Evolutionary conservation across 1,284 basidiomycete species (phyloP).

Genomic region (Naganishia sp.): DNA sequence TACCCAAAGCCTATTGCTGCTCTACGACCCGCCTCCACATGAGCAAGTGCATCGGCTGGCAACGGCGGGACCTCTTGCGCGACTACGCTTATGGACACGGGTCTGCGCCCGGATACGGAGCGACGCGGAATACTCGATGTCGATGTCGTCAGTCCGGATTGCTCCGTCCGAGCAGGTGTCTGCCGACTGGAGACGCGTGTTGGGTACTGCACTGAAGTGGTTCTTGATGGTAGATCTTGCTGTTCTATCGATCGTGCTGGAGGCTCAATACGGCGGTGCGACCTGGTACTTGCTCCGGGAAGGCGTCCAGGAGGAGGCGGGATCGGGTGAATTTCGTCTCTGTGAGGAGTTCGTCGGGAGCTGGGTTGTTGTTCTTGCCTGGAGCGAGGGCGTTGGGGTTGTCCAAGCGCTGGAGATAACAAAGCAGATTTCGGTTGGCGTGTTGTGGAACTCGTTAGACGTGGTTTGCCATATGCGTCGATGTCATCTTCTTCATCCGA

Average conservation of each 20-base stretch:
- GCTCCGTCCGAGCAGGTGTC: not conserved
- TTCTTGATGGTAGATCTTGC: conserved; percentile 4
- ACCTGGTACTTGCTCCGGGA: conserved; percentile 1
- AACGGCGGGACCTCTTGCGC: conserved; percentile 11
- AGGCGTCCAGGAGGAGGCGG: conserved; percentile 8
- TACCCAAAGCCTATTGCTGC: conserved; percentile 12
- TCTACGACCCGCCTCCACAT: conserved; percentile 13
- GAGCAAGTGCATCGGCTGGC: conserved; percentile 12
- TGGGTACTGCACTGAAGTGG: not conserved
- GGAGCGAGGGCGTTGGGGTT: not conserved
- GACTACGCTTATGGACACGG: conserved; percentile 8
- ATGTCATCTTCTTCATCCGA: not conserved
- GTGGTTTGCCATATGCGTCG: not conserved
- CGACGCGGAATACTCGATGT: conserved; percentile 17
- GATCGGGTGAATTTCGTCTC: not conserved
- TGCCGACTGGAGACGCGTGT: not conserved
- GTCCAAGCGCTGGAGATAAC: not conserved
- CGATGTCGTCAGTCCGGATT: not conserved
- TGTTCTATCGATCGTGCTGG: not conserved
- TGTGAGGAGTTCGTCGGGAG: not conserved
- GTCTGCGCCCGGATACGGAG: conserved; percentile 8
- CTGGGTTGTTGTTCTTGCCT: not conserved
- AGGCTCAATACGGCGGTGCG: conserved; percentile 1
- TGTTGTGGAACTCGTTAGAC: not conserved
- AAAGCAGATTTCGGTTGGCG: not conserved